phyloP scores from a whole-genome alignment of 306 rosid species.

The Rubus idaeus region DNA sequence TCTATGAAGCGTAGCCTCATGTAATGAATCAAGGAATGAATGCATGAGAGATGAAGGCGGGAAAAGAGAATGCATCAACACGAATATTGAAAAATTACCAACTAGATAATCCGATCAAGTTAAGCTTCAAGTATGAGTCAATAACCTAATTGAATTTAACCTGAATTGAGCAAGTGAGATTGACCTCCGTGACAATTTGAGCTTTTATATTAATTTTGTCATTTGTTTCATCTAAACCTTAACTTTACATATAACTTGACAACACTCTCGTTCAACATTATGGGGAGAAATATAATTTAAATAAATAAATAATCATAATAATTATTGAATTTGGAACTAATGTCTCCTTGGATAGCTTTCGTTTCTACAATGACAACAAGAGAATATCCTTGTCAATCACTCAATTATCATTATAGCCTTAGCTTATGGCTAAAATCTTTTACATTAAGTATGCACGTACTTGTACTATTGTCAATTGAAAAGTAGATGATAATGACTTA shows the following conservation, averaged over 20 bases:
- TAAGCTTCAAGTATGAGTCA: too few relatives aligned
- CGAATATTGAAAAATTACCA: background rate
- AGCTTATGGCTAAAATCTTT: background rate
- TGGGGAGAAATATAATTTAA: too few relatives aligned
- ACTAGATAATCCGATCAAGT: too few relatives aligned
- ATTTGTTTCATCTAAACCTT: too few relatives aligned
- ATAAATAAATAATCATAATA: too few relatives aligned
- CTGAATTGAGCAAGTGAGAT: too few relatives aligned
- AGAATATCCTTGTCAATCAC: background rate
- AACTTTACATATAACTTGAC: too few relatives aligned
- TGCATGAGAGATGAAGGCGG: background rate
- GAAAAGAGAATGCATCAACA: background rate
- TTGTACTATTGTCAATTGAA: background rate
- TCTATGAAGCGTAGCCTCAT: background rate
- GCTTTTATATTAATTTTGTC: too few relatives aligned
- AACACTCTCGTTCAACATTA: too few relatives aligned
- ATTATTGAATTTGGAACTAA: too few relatives aligned
- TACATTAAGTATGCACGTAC: background rate
- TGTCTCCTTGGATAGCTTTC: background rate
- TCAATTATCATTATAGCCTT: background rate
- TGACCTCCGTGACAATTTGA: too few relatives aligned
- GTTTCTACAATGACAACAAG: background rate
- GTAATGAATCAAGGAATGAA: background rate
- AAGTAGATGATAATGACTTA: slow-evolving; percentile 24
- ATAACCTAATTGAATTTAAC: too few relatives aligned